These are phyloP conservation scores for Rhizopogon vesiculosus DNA, from an alignment of 768 basidiomycete species.

Conservation along the genomic window DNA sequence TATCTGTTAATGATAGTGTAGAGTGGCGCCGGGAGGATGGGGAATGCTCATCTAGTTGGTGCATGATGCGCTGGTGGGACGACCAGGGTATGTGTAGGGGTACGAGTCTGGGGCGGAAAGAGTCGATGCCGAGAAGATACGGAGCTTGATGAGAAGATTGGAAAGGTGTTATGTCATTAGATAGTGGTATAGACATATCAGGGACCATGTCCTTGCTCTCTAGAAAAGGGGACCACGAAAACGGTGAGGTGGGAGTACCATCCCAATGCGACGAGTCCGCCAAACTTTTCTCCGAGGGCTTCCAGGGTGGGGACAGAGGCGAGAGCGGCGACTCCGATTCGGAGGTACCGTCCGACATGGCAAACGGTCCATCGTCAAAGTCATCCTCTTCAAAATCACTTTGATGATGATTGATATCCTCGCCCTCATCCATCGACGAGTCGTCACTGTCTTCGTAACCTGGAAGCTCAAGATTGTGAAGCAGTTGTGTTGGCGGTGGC, in stretches of 20 bases:
- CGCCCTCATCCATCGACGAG: constrained; percentile 7
- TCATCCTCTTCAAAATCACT: constrained; percentile 17
- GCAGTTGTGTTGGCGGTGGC: constrained; percentile 40
- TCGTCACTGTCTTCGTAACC: constrained; percentile 25
- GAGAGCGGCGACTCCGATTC: constrained; percentile 21
- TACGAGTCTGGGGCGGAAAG: constrained; percentile 11
- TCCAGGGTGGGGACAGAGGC: constrained; percentile 33
- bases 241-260: constrained; percentile 10
- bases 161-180: constrained; percentile 8
- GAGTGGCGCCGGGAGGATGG: constrained; percentile 10
- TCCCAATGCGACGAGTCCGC: constrained; percentile 9
- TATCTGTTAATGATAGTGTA: constrained; percentile 12
- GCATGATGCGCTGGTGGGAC: constrained; percentile 14
- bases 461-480: constrained; percentile 31
- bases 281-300: constrained; percentile 5
- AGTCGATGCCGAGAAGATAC: constrained; percentile 22
- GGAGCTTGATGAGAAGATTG: constrained; percentile 10
- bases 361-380: constrained; percentile 7
- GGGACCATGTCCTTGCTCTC: constrained; percentile 8
- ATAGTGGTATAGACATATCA: constrained; percentile 3
- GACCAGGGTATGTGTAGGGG: constrained; percentile 22
- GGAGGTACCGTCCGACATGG: constrained; percentile 10
- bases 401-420: constrained; percentile 8
- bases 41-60: constrained; percentile 4
- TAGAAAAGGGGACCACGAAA: constrained; percentile 13